Evolutionary conservation across 371 early-diverging fungal genomes (phyloP), one percentile per base, ranked within the genome.

Genomic region (Enteropsectra breve): DNA sequence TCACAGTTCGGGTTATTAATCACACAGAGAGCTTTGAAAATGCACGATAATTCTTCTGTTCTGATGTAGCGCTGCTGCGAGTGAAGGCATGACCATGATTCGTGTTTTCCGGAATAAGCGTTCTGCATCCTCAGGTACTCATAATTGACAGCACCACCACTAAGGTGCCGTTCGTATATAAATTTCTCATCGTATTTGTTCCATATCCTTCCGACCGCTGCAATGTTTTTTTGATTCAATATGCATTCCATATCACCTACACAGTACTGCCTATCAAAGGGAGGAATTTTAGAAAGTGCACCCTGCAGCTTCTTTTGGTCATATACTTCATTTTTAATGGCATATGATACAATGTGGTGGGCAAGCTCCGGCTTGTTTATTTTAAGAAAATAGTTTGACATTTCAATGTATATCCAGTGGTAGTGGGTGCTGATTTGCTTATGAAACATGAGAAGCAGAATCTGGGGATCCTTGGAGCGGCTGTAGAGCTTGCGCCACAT

Each of bases 381-480:
- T 3, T 32, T 43, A 29, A 28, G 23, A 61, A 75, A 75, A 43
- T 34, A 43, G 37, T 53, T 58, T 33, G 63, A 23, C 2, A 75
- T 29, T 46, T 75, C 75, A 4, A 75, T 36, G 66, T 75, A 68
- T 13, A 75, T 50, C 70, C 70, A 75, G 58, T 75, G 75, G 59
- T 70, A 75, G 34, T 58, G 32, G 13, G 38, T 62, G 21, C 66
- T 69, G 40, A 75, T 70, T 8, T 61, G 45, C 38, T 63, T 62
- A 36, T 68, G 29, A n/a, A 36, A 67, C 73, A 79, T 73, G 29
- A 79, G 66, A 47, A 79, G 73, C 1, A 79, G 57, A 58, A 79
- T 67, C 15, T 58, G 37, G 1, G 75, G 46, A 57, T 67, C 43
- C 15, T 49, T 60, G 15, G 38, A 47, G 11, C 38, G 47, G 4